These are phyloP conservation scores for Blastocystis sp. DNA, from an alignment of 352 stramenopile species.

Conservation along the genomic window DNA sequence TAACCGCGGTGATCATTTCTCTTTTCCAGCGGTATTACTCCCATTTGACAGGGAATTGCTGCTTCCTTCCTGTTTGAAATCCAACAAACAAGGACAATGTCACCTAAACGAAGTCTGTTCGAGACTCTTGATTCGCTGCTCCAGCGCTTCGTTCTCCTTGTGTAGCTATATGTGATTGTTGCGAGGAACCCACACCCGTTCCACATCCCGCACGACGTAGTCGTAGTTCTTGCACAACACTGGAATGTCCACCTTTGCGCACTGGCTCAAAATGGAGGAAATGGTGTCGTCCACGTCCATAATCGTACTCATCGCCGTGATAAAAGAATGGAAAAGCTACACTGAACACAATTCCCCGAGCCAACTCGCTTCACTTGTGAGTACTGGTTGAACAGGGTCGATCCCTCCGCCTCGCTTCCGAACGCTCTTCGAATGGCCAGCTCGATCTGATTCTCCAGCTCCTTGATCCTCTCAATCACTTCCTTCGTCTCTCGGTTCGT, in stretches of 20 bases:
- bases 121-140: not conserved
- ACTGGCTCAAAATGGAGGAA: conserved; percentile 30
- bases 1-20: not conserved
- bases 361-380: conserved; percentile 43
- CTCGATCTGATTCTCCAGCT: conserved; percentile 34
- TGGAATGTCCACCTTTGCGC: conserved; percentile 46
- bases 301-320: conserved; percentile 24
- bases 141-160: conserved; percentile 41
- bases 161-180: conserved; percentile 23
- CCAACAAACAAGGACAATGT: not conserved
- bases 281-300: conserved; percentile 56
- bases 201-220: conserved; percentile 33
- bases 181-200: not conserved
- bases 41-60: not conserved
- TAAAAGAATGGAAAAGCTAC: conserved; percentile 60
- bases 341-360: not conserved
- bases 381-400: conserved; percentile 49
- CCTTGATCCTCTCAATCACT: not conserved
- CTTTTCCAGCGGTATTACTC: not conserved
- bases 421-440: not conserved
- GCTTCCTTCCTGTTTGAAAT: not conserved
- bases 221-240: conserved; percentile 62
- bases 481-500: conserved; percentile 36
- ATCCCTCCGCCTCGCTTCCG: conserved; percentile 48
- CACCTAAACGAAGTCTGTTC: conserved; percentile 30